Evolutionary conservation across 1,284 basidiomycete genomes (phyloP).

Genomic region (Phaffia rhodozyma): DNA sequence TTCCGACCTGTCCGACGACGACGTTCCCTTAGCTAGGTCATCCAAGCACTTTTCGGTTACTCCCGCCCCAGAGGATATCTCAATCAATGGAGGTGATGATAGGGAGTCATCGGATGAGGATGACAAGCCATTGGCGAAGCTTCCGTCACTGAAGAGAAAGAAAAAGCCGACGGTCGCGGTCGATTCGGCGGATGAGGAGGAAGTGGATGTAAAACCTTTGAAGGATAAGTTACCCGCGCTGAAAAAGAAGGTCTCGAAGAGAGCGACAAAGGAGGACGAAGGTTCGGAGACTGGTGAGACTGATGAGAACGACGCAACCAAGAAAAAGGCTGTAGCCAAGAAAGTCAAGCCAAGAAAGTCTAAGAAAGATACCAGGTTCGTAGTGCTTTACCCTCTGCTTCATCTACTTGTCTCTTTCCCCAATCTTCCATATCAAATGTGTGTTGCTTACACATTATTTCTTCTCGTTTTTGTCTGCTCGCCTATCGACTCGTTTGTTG

Average conservation of each 20-base stretch:
- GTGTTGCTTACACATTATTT: too few relatives aligned
- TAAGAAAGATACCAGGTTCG: too few relatives aligned
- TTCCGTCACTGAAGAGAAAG: constrained; percentile 32
- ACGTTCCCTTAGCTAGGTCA: constrained; percentile 18
- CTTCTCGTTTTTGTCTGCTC: too few relatives aligned
- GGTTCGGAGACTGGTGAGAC: constrained; percentile 39
- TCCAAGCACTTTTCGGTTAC: constrained; percentile 7
- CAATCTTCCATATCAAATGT: too few relatives aligned
- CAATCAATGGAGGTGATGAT: neutral
- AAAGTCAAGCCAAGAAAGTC: constrained; percentile 24
- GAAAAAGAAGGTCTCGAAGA: constrained; percentile 38
- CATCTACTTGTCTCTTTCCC: too few relatives aligned
- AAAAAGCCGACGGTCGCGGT: constrained; percentile 23
- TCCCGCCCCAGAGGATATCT: neutral
- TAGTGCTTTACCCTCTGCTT: too few relatives aligned
- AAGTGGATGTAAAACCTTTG: constrained; percentile 17
- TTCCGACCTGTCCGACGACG: constrained; percentile 22
- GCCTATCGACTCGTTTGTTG: too few relatives aligned
- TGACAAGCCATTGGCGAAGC: constrained; percentile 49
- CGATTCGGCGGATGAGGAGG: constrained; percentile 41
- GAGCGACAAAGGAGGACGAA: constrained; percentile 45
- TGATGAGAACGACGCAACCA: constrained; percentile 26
- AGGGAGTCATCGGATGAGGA: constrained; percentile 40
- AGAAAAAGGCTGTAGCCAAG: constrained; percentile 36
- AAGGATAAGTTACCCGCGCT: constrained; percentile 19